Evolutionary conservation across 495 filamentous ascomycete species (phyloP).

Genomic region (Staphylotrichum longicolle): DNA sequence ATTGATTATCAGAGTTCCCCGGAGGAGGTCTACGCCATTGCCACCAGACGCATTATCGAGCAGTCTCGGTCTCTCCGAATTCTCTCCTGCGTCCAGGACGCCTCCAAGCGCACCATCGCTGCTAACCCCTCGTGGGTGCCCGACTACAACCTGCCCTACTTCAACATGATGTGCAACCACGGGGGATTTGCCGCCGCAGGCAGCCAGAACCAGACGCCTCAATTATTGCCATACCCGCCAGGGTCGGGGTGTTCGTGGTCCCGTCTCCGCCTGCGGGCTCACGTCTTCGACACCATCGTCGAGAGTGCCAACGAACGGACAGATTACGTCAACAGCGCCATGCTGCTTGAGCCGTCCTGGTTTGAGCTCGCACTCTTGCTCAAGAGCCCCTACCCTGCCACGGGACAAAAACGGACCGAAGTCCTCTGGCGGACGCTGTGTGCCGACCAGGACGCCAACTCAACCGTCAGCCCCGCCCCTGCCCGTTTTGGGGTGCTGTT

Average conservation of each 20-base stretch:
- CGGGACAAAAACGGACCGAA: conserved; percentile 12
- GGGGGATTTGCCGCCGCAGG: conserved; percentile 1
- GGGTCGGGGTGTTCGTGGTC: conserved; percentile 1
- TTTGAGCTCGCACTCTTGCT: conserved; percentile 17
- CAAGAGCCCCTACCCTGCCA: conserved; percentile 11
- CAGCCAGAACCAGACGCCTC: neutral
- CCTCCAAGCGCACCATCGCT: conserved; percentile 10
- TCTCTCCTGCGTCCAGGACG: conserved; percentile 16
- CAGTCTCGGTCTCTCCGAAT: conserved; percentile 10
- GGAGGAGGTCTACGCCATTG: conserved; percentile 9
- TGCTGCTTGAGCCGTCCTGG: conserved; percentile 16
- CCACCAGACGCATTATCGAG: conserved; percentile 14
- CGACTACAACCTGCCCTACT: conserved; percentile 17
- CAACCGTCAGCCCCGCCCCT: conserved; percentile 8
- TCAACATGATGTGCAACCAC: conserved; percentile 20
- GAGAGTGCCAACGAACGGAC: conserved; percentile 12
- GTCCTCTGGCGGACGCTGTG: conserved; percentile 23
- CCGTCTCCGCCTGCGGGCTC: conserved; percentile 4
- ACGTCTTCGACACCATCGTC: conserved; percentile 13
- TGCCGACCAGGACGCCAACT: conserved; percentile 16
- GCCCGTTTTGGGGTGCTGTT: conserved; percentile 11
- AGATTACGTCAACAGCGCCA: conserved; percentile 17
- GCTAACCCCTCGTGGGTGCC: conserved; percentile 18
- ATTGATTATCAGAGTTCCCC: conserved; percentile 16
- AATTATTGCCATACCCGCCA: neutral